A percentile compares a stretch with the other conserved stretches of the same genome.
These are phyloP conservation scores for Begonia fuchsioides DNA, from an alignment of 306 rosid species.

Conservation along the genomic window DNA sequence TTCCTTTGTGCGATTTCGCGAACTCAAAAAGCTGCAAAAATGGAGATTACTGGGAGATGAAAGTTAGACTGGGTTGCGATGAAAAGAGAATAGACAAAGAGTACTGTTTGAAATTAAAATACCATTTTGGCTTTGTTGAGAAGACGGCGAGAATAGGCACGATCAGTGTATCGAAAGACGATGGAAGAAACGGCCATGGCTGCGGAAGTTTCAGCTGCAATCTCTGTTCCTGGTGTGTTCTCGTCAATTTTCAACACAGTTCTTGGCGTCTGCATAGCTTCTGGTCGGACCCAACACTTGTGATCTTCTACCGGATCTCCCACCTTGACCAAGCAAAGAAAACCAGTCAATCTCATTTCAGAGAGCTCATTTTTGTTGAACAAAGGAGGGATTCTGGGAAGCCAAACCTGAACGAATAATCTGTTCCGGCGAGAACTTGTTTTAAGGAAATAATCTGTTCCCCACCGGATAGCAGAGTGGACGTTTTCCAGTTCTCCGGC, in stretches of 20 bases:
- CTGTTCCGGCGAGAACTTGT: constrained; percentile 16
- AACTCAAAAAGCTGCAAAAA: constrained; percentile 39
- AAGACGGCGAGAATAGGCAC: constrained; percentile 54
- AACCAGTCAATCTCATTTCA: too few species aligned
- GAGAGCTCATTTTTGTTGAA: too few species aligned
- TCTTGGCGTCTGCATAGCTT: constrained; percentile 59
- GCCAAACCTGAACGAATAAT: constrained; percentile 53
- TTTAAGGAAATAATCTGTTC: constrained; percentile 75
- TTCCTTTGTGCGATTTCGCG: constrained; percentile 56
- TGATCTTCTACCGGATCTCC: constrained; percentile 74
- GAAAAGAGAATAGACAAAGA: not conserved
- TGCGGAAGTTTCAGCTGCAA: constrained; percentile 85
- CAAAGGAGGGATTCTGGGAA: too few species aligned
- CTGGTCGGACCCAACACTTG: constrained; percentile 73
- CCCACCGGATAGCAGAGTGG: constrained; percentile 61
- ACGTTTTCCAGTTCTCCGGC: constrained; percentile 40
- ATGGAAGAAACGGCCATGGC: constrained; percentile 80
- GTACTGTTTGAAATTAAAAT: constrained; percentile 1
- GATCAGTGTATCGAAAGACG: constrained; percentile 31
- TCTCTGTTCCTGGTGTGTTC: constrained; percentile 49
- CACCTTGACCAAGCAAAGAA: constrained; percentile 20
- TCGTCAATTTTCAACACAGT: constrained; percentile 40
- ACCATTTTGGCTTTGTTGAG: constrained; percentile 89
- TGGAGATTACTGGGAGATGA: not conserved
- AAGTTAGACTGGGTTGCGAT: not conserved